Evolutionary conservation across 768 basidiomycete species (phyloP).

Genomic region (Tricholoma sp.): DNA sequence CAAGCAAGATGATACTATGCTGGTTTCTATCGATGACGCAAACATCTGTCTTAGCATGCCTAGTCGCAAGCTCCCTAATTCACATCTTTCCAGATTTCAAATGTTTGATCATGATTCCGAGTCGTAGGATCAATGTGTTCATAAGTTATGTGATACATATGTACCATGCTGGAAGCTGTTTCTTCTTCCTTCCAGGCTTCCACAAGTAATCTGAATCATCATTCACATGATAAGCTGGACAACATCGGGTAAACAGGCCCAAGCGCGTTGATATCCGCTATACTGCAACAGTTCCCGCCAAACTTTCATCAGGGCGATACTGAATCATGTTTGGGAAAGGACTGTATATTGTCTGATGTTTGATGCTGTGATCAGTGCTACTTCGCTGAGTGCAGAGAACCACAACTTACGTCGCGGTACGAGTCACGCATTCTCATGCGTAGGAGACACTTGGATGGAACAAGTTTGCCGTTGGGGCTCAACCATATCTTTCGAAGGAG

Average conservation of each 20-base stretch:
- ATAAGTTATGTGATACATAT: too few relatives aligned
- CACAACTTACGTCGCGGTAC: slow-evolving; percentile 46
- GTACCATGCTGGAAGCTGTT: too few relatives aligned
- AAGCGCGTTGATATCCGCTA: background rate
- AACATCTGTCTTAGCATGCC: slow-evolving; percentile 21
- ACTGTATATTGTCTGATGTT: slow-evolving; percentile 44
- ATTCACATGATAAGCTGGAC: too few relatives aligned
- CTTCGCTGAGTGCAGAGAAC: background rate
- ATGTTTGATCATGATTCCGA: too few relatives aligned
- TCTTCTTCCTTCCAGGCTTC: too few relatives aligned
- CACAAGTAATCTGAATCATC: too few relatives aligned
- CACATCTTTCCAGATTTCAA: too few relatives aligned
- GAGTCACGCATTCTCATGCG: slow-evolving; percentile 54
- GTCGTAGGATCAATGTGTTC: too few relatives aligned
- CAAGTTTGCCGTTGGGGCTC: slow-evolving; percentile 29
- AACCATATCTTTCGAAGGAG: slow-evolving; percentile 45
- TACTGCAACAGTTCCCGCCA: background rate
- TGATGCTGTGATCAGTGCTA: slow-evolving; percentile 1
- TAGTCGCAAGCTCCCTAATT: too few relatives aligned
- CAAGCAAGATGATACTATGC: slow-evolving; percentile 13
- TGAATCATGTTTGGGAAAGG: slow-evolving; percentile 52
- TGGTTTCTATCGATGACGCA: slow-evolving; percentile 20
- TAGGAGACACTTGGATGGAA: slow-evolving; percentile 53
- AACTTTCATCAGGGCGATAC: slow-evolving; percentile 28
- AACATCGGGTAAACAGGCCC: too few relatives aligned